phyloP scores from a whole-genome alignment of 129 eudicot species.

The Glebionis coronaria region DNA sequence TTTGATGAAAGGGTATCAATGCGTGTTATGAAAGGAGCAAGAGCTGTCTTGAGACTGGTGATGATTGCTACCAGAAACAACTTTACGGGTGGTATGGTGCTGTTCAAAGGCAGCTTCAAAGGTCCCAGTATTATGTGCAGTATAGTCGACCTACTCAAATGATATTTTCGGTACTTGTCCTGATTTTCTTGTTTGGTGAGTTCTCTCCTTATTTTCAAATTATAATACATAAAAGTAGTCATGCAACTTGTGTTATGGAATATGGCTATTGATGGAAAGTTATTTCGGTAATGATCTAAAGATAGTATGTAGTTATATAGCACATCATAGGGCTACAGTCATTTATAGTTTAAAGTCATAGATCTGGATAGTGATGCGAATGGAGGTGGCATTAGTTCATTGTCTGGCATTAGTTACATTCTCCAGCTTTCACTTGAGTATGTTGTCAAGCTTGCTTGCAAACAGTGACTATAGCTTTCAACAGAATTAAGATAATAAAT shows the following conservation, averaged over 20 bases:
- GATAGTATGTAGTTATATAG: background rate
- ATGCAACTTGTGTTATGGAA: no score
- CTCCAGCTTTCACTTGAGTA: background rate
- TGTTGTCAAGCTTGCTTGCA: background rate
- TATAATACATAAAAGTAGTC: no score
- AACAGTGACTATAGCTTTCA: background rate
- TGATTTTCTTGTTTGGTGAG: slow-evolving; percentile 76
- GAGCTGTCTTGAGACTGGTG: slow-evolving; percentile 64
- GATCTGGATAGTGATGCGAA: background rate
- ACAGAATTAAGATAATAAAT: slow-evolving; percentile 1
- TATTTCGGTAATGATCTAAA: background rate
- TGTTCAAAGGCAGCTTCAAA: slow-evolving; percentile 73
- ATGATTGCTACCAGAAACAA: slow-evolving; percentile 77
- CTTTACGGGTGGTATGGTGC: slow-evolving; percentile 85
- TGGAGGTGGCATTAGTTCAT: background rate
- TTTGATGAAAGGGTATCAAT: slow-evolving; percentile 41
- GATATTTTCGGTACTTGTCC: slow-evolving; percentile 41
- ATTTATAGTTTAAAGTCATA: background rate
- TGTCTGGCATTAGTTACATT: background rate
- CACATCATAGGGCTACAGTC: background rate
- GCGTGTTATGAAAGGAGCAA: slow-evolving; percentile 65
- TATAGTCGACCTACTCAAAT: slow-evolving; percentile 72
- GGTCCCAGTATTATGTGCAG: slow-evolving; percentile 81
- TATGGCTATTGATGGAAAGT: background rate
- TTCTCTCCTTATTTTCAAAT: slow-evolving; percentile 18